Evolutionary conservation across 1,284 basidiomycete genomes (phyloP).

Genomic region (Heliocybe sulcata): DNA sequence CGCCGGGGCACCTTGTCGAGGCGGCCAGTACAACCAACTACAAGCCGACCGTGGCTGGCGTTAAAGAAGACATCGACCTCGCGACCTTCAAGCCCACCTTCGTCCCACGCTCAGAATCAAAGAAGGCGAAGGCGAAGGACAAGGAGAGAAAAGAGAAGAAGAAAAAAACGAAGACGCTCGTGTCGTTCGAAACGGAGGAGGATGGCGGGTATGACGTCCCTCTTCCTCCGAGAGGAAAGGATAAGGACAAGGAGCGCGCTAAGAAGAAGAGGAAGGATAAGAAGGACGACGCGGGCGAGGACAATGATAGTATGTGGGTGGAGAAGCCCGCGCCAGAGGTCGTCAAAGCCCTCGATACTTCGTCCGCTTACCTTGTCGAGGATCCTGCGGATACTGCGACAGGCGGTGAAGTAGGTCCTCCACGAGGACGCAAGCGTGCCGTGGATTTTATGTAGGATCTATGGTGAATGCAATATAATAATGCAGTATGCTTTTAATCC

Average conservation of each 20-base stretch:
- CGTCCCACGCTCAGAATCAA: slow-evolving; percentile 42
- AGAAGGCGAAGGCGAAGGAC: slow-evolving; percentile 27
- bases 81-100: slow-evolving; percentile 78
- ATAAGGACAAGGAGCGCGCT: slow-evolving; percentile 18
- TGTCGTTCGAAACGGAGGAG: slow-evolving; percentile 68
- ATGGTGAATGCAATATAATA: neutral
- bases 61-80: slow-evolving; percentile 40
- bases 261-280: slow-evolving; percentile 24
- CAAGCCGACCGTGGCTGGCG: slow-evolving; percentile 9
- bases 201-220: slow-evolving; percentile 31
- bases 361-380: slow-evolving; percentile 16
- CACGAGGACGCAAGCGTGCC: slow-evolving; percentile 51
- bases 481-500: neutral
- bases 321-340: slow-evolving; percentile 47
- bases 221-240: slow-evolving; percentile 18
- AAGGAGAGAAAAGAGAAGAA: slow-evolving; percentile 33
- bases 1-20: slow-evolving; percentile 11
- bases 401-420: slow-evolving; percentile 14
- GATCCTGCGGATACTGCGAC: slow-evolving; percentile 1
- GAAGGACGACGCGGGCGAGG: slow-evolving; percentile 22
- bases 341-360: slow-evolving; percentile 22
- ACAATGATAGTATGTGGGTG: slow-evolving; percentile 54
- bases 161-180: slow-evolving; percentile 40
- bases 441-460: slow-evolving; percentile 53
- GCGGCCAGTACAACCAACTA: slow-evolving; percentile 9